These are phyloP conservation scores for Phylloporus sp. DNA, from an alignment of 768 basidiomycete species.

Conservation along the genomic window DNA sequence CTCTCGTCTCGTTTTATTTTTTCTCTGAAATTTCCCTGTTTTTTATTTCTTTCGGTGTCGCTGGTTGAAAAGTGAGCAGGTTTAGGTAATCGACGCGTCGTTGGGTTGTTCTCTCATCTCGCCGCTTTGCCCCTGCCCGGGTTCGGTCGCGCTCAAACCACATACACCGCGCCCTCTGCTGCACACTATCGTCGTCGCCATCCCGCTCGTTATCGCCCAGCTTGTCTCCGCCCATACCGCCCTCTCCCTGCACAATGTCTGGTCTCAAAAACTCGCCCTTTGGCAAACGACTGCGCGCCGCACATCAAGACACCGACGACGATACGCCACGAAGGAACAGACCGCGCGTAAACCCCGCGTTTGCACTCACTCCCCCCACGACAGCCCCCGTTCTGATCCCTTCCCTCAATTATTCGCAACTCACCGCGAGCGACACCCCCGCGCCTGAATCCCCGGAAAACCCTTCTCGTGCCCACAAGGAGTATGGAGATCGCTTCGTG, in stretches of 20 bases:
- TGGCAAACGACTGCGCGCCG: slow-evolving; percentile 75
- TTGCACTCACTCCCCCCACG: slow-evolving; percentile 38
- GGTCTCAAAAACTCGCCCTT: slow-evolving; percentile 82
- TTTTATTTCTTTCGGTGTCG: slow-evolving; percentile 14
- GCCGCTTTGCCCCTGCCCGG: slow-evolving; percentile 24
- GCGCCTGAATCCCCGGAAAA: slow-evolving; percentile 42
- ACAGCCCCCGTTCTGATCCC: slow-evolving; percentile 46
- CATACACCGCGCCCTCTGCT: slow-evolving; percentile 4
- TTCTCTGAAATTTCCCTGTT: neutral
- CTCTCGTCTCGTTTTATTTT: neutral
- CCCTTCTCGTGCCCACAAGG: slow-evolving; percentile 33
- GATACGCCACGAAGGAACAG: slow-evolving; percentile 51
- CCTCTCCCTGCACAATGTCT: slow-evolving; percentile 51
- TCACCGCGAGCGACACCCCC: slow-evolving; percentile 47
- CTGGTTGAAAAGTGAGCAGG: slow-evolving; percentile 21
- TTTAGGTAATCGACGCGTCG: slow-evolving; percentile 34
- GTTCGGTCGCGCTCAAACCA: slow-evolving; percentile 9
- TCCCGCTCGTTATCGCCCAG: slow-evolving; percentile 4
- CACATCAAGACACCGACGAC: slow-evolving; percentile 55
- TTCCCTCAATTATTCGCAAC: slow-evolving; percentile 49
- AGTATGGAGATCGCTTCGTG: slow-evolving; percentile 60
- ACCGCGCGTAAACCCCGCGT: slow-evolving; percentile 51
- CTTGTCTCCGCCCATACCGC: neutral
- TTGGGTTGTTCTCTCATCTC: slow-evolving; percentile 19
- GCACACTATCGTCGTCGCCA: neutral